phyloP scores from a whole-genome alignment of 441 rosid species.

The Flueggea neowawraea region DNA sequence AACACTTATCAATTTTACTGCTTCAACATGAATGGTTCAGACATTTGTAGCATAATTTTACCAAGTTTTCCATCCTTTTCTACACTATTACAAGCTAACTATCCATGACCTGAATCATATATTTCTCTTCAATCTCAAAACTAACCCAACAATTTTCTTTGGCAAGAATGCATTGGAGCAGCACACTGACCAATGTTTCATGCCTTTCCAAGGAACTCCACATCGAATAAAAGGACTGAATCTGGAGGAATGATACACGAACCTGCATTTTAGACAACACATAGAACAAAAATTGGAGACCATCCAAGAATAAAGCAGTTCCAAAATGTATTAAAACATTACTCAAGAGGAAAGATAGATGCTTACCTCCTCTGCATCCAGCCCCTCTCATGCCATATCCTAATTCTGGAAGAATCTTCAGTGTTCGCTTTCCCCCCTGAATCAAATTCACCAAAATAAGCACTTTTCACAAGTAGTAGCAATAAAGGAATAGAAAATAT shows the following conservation, averaged over 20 bases:
- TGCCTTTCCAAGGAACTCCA: constrained; percentile 80
- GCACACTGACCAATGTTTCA: constrained; percentile 18
- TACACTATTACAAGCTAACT: too few relatives aligned
- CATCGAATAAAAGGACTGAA: constrained; percentile 78
- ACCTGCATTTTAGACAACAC: constrained; percentile 36
- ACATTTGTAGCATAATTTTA: too few relatives aligned
- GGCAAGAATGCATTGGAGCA: background rate
- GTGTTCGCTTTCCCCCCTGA: constrained; percentile 80
- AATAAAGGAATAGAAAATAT: background rate
- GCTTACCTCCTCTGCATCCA: constrained; percentile 84
- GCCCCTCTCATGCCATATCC: constrained; percentile 93
- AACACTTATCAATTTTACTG: too few relatives aligned
- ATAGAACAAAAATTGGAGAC: background rate
- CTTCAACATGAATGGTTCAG: too few relatives aligned
- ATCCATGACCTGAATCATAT: too few relatives aligned
- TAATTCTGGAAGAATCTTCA: constrained; percentile 76
- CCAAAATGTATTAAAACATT: background rate
- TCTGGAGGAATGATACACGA: constrained; percentile 87
- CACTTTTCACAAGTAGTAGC: background rate
- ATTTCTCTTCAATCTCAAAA: background rate
- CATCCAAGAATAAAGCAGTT: background rate
- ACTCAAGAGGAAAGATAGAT: background rate
- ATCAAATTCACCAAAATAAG: background rate
- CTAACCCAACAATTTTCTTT: background rate
- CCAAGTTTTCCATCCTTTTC: too few relatives aligned